Base-by-base conservation (phyloP, 768 basidiomycete species). In the Thelephora aurantiotincta region DNA sequence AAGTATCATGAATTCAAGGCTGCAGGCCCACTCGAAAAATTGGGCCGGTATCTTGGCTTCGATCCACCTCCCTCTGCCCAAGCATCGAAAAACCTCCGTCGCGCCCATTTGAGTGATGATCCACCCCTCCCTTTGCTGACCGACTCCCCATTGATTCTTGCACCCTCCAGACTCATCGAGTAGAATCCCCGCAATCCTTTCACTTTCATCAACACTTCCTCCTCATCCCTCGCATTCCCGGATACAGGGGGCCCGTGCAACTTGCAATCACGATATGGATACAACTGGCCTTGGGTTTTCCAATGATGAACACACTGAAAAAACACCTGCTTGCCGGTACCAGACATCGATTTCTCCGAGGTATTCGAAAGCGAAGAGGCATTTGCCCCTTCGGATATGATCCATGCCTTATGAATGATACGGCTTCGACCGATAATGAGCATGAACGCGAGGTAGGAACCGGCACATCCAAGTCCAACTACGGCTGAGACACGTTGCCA, bases 361-460 rank as follows among this genome's bases (percentile, higher is more conserved):
- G 26, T 9, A 12, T 35, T 35, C 5, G 36, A 33, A 12, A 48
- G 33, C 19, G 37, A 26, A 2, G 53, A 44, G 12, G 48, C 41
- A 14, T n/a, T 11, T 5, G 22, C 11, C 19, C 48, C 16, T 13
- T 41, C 35, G 9, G 59, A 55, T 11, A 60, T 36, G 30, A 61
- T 48, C 51, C 45, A 57, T 35, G 57, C 48, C 13, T 50, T 43
- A 37, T 52, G 54, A 18, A 61, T 51, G 36, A 54, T 49, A 30
- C 60, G 52, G 3, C 53, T 50, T 26, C 58, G 60, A 14, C 47
- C 44, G 11, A 50, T 56, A 2, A 61, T 19, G 14, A 61, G 50
- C 6, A 56, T 43, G n/a, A 47, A 48, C 5, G 50, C 54, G 20
- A 59, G 30, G 38, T 45, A 47, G 20, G 54, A 45, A 19, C 58